Conservation (phyloP, 305 asterid genomes). For the Fraxinus greggii region DNA sequence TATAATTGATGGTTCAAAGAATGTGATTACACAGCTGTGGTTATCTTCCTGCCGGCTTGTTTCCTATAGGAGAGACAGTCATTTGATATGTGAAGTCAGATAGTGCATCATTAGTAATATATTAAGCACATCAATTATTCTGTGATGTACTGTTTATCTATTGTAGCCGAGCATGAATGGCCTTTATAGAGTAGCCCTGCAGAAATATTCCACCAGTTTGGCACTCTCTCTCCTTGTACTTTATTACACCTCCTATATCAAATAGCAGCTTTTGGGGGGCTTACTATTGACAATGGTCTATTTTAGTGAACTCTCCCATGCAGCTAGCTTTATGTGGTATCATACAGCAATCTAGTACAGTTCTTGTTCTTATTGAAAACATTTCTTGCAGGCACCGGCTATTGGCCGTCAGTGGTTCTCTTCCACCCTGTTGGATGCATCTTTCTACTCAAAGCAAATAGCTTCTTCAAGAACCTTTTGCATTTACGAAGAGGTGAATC, state of each 20-base stretch:
- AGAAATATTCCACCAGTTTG: not conserved
- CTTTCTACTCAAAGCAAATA: constrained; percentile 55
- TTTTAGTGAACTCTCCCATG: not conserved
- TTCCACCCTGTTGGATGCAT: constrained; percentile 43
- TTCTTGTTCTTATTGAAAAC: not conserved
- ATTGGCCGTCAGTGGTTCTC: constrained; percentile 93
- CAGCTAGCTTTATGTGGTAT: not conserved
- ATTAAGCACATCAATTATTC: not conserved
- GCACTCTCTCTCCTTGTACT: not conserved
- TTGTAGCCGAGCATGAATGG: not conserved
- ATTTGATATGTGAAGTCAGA: not conserved
- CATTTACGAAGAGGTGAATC: constrained; percentile 71
- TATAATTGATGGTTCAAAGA: not conserved
- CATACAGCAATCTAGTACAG: not conserved
- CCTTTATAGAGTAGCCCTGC: not conserved
- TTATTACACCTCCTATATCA: not conserved
- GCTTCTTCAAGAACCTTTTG: constrained; percentile 91
- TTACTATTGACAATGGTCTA: not conserved
- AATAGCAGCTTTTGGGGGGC: not conserved
- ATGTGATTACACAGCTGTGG: not conserved
- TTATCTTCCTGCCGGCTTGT: not conserved
- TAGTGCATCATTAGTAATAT: not conserved
- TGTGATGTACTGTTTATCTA: not conserved
- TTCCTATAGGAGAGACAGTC: not conserved
- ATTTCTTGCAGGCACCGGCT: constrained; percentile 60